Evolutionary conservation across 352 stramenopile species (phyloP).

Genomic region (Phytopythium kandeliae): DNA sequence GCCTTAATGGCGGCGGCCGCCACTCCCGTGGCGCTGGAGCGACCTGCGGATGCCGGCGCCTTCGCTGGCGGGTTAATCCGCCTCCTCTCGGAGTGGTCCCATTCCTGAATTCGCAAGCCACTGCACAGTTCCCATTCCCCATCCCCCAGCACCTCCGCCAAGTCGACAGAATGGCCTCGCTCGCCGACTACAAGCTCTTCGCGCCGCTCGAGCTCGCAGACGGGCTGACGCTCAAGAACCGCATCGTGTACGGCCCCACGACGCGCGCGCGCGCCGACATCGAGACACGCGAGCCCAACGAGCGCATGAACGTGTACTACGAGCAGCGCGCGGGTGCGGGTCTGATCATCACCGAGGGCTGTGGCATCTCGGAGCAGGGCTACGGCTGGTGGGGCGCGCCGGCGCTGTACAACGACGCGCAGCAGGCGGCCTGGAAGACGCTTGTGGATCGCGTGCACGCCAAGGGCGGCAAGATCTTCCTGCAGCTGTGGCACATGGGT

Average conservation of each 20-base stretch:
- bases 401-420: constrained; percentile 33
- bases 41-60: no score
- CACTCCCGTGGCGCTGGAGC: no score
- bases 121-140: no score
- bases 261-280: constrained; percentile 24
- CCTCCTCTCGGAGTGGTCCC: no score
- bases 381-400: constrained; percentile 28
- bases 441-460: constrained; percentile 17
- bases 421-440: constrained; percentile 13
- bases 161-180: constrained; percentile 9
- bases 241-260: constrained; percentile 38
- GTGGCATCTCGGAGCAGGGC: constrained; percentile 18
- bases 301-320: constrained; percentile 33
- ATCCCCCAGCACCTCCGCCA: no score
- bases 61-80: no score
- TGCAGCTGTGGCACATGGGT: constrained; percentile 79
- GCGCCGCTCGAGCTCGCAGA: constrained; percentile 23
- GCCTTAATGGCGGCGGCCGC: no score
- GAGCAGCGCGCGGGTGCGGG: constrained; percentile 13
- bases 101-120: no score
- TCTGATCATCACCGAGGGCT: constrained; percentile 21
- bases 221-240: constrained; percentile 29
- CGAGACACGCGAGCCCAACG: constrained; percentile 15
- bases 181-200: constrained; percentile 36
- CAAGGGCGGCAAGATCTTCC: constrained; percentile 36